Percentiles rank a stretch among this genome's conserved stretches.
Conservation (phyloP, 352 stramenopile genomes). For the Blastocystis hominis region DNA sequence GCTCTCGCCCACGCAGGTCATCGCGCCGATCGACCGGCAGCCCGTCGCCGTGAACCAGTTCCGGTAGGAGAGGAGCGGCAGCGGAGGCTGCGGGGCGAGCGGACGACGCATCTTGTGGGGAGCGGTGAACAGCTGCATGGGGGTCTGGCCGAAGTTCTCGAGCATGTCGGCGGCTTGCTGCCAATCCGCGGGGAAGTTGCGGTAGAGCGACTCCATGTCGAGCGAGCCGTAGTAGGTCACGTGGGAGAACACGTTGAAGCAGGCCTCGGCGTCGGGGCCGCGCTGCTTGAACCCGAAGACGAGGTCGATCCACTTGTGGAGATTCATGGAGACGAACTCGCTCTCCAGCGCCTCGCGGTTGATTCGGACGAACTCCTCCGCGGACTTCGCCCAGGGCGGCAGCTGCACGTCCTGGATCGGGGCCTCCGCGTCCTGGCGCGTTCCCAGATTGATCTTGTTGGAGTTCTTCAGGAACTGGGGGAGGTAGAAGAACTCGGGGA, state of each 20-base stretch:
- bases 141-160: slow-evolving; percentile 80
- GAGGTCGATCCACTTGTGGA: slow-evolving; percentile 95
- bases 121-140: slow-evolving; percentile 57
- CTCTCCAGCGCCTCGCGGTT: slow-evolving; percentile 89
- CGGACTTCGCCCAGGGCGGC: slow-evolving; percentile 84
- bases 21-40: not conserved
- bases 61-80: slow-evolving; percentile 45
- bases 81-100: not conserved
- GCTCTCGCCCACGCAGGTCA: not conserved
- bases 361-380: slow-evolving; percentile 83
- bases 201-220: slow-evolving; percentile 81
- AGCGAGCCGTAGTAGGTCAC: slow-evolving; percentile 96
- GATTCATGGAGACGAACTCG: slow-evolving; percentile 76
- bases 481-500: slow-evolving; percentile 72
- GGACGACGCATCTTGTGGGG: slow-evolving; percentile 28
- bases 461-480: slow-evolving; percentile 77
- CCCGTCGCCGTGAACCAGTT: not conserved
- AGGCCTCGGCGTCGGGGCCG: slow-evolving; percentile 68
- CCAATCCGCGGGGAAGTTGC: slow-evolving; percentile 76
- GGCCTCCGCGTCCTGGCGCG: slow-evolving; percentile 67
- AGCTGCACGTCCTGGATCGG: slow-evolving; percentile 85
- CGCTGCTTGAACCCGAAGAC: slow-evolving; percentile 88
- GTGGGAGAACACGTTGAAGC: slow-evolving; percentile 92
- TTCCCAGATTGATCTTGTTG: slow-evolving; percentile 76
- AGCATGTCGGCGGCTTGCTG: slow-evolving; percentile 84